These are phyloP conservation scores for Alternaria longipes DNA, from an alignment of 2,329 filamentous ascomycete species.

Conservation along the genomic window DNA sequence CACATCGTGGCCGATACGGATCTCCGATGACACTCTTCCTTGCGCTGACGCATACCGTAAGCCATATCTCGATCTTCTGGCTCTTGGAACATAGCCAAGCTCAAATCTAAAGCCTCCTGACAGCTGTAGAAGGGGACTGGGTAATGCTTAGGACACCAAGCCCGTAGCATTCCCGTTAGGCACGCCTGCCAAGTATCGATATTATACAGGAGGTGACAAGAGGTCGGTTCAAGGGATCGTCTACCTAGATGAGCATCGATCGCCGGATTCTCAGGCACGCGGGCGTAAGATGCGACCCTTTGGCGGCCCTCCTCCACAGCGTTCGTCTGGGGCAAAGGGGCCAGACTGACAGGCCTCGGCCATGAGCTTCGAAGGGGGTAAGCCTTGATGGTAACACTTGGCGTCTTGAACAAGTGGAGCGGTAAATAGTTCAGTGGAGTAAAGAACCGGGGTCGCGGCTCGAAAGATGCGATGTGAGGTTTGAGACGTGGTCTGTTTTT, in stretches of 20 bases:
- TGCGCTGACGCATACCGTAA: not conserved
- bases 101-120: constrained; percentile 14
- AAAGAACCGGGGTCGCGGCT: constrained; percentile 16
- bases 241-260: constrained; percentile 24
- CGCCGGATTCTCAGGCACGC: constrained; percentile 24
- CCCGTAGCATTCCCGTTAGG: constrained; percentile 19
- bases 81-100: constrained; percentile 12
- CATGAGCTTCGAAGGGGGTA: constrained; percentile 40
- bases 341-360: constrained; percentile 29
- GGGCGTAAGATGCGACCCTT: constrained; percentile 20
- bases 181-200: constrained; percentile 20
- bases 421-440: constrained; percentile 32
- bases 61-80: not conserved
- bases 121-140: constrained; percentile 15
- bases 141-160: constrained; percentile 25
- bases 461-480: constrained; percentile 22
- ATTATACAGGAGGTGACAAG: constrained; percentile 8
- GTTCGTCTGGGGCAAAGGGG: constrained; percentile 28
- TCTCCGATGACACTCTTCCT: not conserved
- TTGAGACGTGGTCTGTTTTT: constrained; percentile 28
- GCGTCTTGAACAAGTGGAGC: constrained; percentile 37
- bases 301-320: constrained; percentile 37
- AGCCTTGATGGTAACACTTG: constrained; percentile 43
- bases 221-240: constrained; percentile 16
- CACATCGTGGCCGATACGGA: not conserved